A percentile compares a stretch with the other conserved stretches of the same genome.
Evolutionary conservation across 345 rosid species (phyloP).

Genomic region (Durio zibethinus): DNA sequence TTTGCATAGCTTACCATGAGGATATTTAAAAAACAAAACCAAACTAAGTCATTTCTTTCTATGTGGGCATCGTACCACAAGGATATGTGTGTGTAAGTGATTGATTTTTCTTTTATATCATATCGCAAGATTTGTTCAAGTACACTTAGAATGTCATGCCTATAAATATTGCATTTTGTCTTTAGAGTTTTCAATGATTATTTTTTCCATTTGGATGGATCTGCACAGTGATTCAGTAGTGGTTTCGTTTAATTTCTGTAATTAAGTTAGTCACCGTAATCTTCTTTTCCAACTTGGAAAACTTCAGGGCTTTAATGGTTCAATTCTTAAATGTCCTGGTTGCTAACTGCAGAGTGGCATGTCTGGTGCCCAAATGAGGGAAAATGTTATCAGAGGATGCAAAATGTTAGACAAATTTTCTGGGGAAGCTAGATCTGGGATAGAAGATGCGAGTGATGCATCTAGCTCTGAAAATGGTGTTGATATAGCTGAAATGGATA

Average conservation of each 20-base stretch:
- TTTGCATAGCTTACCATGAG: background rate
- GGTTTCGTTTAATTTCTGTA: background rate
- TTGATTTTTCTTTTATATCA: background rate
- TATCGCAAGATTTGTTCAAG: background rate
- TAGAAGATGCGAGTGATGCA: slow-evolving; percentile 33
- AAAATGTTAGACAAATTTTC: slow-evolving; percentile 32
- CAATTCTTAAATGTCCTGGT: slow-evolving; percentile 11
- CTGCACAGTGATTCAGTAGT: background rate
- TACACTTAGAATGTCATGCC: background rate
- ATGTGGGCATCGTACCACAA: background rate
- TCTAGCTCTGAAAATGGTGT: slow-evolving; percentile 2
- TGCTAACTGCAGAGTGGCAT: slow-evolving; percentile 42
- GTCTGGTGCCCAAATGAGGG: slow-evolving; percentile 37
- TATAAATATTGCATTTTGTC: background rate
- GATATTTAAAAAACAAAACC: background rate
- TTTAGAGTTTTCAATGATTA: background rate
- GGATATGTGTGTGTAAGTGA: background rate
- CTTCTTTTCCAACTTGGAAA: background rate
- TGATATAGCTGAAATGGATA: slow-evolving; percentile 21
- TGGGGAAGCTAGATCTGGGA: slow-evolving; percentile 33
- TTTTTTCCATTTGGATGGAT: background rate
- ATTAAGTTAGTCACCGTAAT: background rate
- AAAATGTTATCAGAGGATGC: slow-evolving; percentile 46
- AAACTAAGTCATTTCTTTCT: background rate
- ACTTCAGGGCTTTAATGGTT: background rate